These are phyloP conservation scores for Penicillium fuscoglaucum DNA, from an alignment of 2,329 filamentous ascomycete species.

Conservation along the genomic window DNA sequence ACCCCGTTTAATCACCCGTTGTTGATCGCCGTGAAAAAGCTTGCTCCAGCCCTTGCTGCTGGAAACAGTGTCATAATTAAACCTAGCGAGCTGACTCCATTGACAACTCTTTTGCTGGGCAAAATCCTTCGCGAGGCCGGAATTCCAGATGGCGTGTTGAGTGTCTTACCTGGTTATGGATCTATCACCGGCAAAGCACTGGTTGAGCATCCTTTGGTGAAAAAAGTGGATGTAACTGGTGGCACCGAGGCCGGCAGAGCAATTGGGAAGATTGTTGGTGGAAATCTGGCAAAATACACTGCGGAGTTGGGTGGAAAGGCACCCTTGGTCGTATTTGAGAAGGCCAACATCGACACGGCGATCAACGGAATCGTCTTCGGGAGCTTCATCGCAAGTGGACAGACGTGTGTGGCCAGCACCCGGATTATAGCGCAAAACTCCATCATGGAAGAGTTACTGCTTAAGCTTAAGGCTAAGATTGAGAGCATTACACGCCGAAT, in stretches of 20 bases:
- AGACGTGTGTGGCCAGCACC: conserved; percentile 59
- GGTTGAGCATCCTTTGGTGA: conserved; percentile 31
- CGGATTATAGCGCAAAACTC: conserved; percentile 53
- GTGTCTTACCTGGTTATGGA: conserved; percentile 56
- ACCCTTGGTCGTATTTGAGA: conserved; percentile 36
- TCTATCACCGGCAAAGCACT: conserved; percentile 44
- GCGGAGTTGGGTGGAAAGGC: conserved; percentile 43
- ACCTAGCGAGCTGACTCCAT: conserved; percentile 44
- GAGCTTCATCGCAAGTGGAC: conserved; percentile 55
- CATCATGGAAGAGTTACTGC: conserved; percentile 43
- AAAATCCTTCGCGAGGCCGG: conserved; percentile 45
- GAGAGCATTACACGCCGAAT: conserved; percentile 43
- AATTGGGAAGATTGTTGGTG: conserved; percentile 34
- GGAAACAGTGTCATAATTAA: conserved; percentile 45
- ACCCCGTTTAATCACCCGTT: conserved; percentile 44
- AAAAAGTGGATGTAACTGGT: conserved; percentile 40
- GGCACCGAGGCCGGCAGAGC: conserved; percentile 35
- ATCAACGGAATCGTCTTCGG: conserved; percentile 41
- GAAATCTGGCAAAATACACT: conserved; percentile 37
- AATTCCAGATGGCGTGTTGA: conserved; percentile 45
- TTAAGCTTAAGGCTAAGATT: conserved; percentile 46
- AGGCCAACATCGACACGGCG: conserved; percentile 33
- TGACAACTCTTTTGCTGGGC: conserved; percentile 45
- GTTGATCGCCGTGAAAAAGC: conserved; percentile 41
- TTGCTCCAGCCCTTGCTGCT: conserved; percentile 42